These are phyloP conservation scores for Pelagophyceae sp. DNA, from an alignment of 352 stramenopile species.

Conservation along the genomic window DNA sequence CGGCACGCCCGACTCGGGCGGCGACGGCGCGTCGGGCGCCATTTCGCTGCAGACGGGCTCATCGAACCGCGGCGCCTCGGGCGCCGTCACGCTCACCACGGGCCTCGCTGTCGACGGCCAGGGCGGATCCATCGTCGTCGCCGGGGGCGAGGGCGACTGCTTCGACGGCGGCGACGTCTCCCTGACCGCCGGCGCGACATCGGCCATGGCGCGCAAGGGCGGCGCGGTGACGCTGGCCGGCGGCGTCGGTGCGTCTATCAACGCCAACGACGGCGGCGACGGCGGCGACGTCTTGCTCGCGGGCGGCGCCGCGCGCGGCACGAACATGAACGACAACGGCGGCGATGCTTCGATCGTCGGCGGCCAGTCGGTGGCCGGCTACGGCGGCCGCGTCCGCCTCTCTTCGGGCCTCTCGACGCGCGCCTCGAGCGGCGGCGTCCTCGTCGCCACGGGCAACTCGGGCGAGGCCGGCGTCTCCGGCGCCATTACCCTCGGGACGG, in stretches of 20 bases:
- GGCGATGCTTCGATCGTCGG: constrained; percentile 62
- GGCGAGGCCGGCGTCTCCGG: constrained; percentile 63
- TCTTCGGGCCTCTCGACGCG: constrained; percentile 49
- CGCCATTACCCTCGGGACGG: constrained; percentile 55
- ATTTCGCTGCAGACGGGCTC: constrained; percentile 60
- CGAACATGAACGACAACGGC: constrained; percentile 71
- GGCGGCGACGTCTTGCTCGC: constrained; percentile 65
- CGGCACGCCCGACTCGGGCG: constrained; percentile 52
- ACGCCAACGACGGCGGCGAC: constrained; percentile 74
- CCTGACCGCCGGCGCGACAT: constrained; percentile 59
- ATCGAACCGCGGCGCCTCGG: constrained; percentile 55
- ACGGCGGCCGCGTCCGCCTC: constrained; percentile 49
- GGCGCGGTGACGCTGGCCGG: constrained; percentile 63
- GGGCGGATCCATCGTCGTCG: constrained; percentile 62
- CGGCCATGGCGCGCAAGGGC: constrained; percentile 43
- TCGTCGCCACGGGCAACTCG: constrained; percentile 58
- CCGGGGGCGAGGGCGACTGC: constrained; percentile 65
- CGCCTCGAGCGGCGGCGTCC: constrained; percentile 65
- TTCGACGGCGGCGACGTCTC: constrained; percentile 65
- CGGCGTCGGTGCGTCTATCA: constrained; percentile 61
- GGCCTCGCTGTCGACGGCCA: constrained; percentile 56
- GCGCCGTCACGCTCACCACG: constrained; percentile 59
- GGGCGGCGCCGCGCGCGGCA: constrained; percentile 72
- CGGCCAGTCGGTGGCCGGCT: constrained; percentile 47
- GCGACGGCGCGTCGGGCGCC: constrained; percentile 63